phyloP scores from a whole-genome alignment of 139 green algal species.

The Asterochloris sp. region DNA sequence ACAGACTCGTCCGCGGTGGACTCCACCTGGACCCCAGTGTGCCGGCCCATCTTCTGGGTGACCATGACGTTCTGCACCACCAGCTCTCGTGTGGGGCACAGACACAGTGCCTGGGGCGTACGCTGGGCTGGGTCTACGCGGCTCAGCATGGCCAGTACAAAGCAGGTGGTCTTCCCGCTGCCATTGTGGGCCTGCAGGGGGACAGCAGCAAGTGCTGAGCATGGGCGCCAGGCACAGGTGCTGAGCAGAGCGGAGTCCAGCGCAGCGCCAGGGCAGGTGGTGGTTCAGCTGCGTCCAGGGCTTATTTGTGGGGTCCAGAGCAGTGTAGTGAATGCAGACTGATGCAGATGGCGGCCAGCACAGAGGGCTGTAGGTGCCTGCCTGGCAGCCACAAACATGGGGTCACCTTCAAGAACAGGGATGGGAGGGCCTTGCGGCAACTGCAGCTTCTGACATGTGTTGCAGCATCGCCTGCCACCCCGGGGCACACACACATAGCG shows the following conservation, averaged over 20 bases:
- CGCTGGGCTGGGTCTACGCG: constrained; percentile 76
- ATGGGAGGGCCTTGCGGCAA: too few relatives aligned
- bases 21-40: constrained; percentile 15
- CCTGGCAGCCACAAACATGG: neutral
- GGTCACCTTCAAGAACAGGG: too few relatives aligned
- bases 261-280: too few relatives aligned
- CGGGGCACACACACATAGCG: too few relatives aligned
- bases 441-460: neutral
- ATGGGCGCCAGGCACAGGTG: too few relatives aligned
- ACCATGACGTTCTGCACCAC: constrained; percentile 90
- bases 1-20: constrained; percentile 28
- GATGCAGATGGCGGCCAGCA: too few relatives aligned
- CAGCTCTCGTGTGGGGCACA: constrained; percentile 97
- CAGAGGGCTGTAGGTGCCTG: neutral
- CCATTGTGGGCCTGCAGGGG: constrained; percentile 90
- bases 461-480: neutral
- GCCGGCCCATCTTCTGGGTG: constrained; percentile 83
- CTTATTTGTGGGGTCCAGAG: too few relatives aligned
- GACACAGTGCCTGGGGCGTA: constrained; percentile 89
- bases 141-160: constrained; percentile 94
- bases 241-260: too few relatives aligned
- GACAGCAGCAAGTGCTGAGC: too few relatives aligned
- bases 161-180: constrained; percentile 98
- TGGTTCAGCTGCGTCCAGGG: too few relatives aligned
- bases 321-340: too few relatives aligned